These are phyloP conservation scores for Erigeron philadelphicus DNA, from an alignment of 140 eudicot species.

Conservation along the genomic window DNA sequence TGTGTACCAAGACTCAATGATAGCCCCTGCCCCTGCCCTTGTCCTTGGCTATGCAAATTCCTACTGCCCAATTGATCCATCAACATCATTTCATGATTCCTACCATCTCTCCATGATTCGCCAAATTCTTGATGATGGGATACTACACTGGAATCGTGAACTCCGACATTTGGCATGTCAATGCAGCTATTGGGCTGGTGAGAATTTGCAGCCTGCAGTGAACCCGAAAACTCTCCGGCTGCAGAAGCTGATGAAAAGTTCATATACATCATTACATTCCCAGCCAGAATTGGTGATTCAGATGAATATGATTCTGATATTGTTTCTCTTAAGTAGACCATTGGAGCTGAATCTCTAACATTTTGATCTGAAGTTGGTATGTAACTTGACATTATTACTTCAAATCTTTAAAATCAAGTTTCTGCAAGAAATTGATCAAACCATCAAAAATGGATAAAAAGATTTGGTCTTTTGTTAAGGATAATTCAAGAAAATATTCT, in stretches of 20 bases:
- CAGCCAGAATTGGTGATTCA: slow-evolving; percentile 41
- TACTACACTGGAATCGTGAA: slow-evolving; percentile 44
- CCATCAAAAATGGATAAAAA: neutral
- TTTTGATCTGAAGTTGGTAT: slow-evolving; percentile 43
- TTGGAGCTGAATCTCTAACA: slow-evolving; percentile 46
- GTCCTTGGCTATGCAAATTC: slow-evolving; percentile 43
- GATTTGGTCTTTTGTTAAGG: neutral
- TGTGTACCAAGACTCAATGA: slow-evolving; percentile 65
- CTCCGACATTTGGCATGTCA: slow-evolving; percentile 37
- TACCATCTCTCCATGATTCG: slow-evolving; percentile 52
- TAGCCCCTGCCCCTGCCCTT: slow-evolving; percentile 58
- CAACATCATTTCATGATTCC: slow-evolving; percentile 50
- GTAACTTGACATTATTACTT: slow-evolving; percentile 61
- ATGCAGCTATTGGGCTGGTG: slow-evolving; percentile 39
- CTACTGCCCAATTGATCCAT: slow-evolving; percentile 41
- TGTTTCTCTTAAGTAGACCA: slow-evolving; percentile 48
- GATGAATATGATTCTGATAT: slow-evolving; percentile 43
- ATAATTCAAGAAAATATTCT: slow-evolving; percentile 13
- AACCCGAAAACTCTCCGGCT: slow-evolving; percentile 41
- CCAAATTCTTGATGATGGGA: slow-evolving; percentile 61
- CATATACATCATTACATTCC: slow-evolving; percentile 54
- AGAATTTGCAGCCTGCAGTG: slow-evolving; percentile 36
- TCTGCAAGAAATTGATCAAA: slow-evolving; percentile 26
- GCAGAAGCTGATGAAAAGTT: slow-evolving; percentile 43
- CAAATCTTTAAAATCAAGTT: slow-evolving; percentile 17